phyloP scores from a whole-genome alignment of 2,329 filamentous ascomycete species.

The Ascomycota sp. region DNA sequence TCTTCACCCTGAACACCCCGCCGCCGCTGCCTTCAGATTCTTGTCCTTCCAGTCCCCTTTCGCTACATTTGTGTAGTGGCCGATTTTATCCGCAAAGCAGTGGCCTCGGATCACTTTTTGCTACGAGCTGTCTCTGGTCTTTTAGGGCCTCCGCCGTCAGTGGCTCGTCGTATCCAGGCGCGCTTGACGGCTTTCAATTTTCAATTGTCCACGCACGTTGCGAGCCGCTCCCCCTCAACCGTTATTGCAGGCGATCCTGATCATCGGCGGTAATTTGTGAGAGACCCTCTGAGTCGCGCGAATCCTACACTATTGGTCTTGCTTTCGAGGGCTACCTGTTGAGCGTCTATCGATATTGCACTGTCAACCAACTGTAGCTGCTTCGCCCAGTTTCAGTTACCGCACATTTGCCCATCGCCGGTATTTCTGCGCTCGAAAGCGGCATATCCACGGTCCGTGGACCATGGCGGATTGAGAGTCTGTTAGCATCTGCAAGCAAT shows the following conservation, averaged over 20 bases:
- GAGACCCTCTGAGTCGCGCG: too few species aligned
- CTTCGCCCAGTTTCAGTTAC: not conserved
- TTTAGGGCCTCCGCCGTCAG: not conserved
- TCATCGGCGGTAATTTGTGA: too few species aligned
- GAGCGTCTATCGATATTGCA: too few species aligned
- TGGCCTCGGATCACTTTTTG: not conserved
- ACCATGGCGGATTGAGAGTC: conserved; percentile 15
- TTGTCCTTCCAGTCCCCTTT: not conserved
- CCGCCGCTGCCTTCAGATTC: too few species aligned
- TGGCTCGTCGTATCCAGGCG: too few species aligned
- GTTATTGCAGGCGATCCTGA: too few species aligned
- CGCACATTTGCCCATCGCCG: not conserved
- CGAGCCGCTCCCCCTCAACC: too few species aligned
- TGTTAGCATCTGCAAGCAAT: conserved; percentile 14
- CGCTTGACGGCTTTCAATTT: too few species aligned
- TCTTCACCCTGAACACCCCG: not conserved
- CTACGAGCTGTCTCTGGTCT: not conserved
- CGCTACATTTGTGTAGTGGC: not conserved
- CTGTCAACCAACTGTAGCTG: too few species aligned
- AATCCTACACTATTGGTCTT: too few species aligned
- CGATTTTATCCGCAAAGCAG: not conserved
- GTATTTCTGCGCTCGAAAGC: not conserved
- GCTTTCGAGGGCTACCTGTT: too few species aligned
- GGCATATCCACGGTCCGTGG: conserved; percentile 3
- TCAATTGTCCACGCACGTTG: too few species aligned